Base-by-base conservation (phyloP, 2,329 filamentous ascomycete species). In the Cordyceps tenuipes region DNA sequence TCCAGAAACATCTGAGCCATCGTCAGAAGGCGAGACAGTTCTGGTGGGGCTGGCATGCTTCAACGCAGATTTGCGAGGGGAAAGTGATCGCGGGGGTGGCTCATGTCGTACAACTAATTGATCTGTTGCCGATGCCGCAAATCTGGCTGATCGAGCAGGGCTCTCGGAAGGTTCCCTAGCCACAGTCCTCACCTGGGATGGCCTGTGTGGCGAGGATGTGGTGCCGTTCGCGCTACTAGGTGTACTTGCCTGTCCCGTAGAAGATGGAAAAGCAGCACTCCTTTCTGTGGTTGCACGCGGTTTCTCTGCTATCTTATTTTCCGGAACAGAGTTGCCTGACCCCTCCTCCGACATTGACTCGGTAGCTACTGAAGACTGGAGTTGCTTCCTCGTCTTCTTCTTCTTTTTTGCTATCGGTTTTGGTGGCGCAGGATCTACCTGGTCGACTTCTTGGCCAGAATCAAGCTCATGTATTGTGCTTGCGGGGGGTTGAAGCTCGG, bases 51-150 rank as follows among this genome's bases (percentile, higher is more conserved):
- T 84, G 1, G 68, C 65, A 13, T 85, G 78, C 69, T 92, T 92
- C 63, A 92, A 68, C 1, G 88, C 89, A 1, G 89, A 91, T 70
- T 93, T 93, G 50, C 85, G 84, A 10, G 89, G 89, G 0, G 89
- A 91, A 12, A 88, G 76, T 5, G 88, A 90, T 52, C 89, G 81
- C 34, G 84, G 77, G 23, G 87, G 85, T 6, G 89, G 89, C 58
- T 84, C 80, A 68, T 92, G 88, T 63, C 79, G 85, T 31, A 87
- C 76, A 1, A 79, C 73, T 13, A 85, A 69, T 47, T 75, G 80
- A 39, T 84, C 79, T 17, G 82, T 76, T 8, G 34, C 34, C 8
- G 79, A 77, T 10, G 79, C 68, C 1, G 83, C 83, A 69, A 91
- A 91, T 66, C 84, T 87, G 13, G 88, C 83, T 34, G 81, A 84